phyloP scores from a whole-genome alignment of 257 asterid species.

The Coffea eugenioides region DNA sequence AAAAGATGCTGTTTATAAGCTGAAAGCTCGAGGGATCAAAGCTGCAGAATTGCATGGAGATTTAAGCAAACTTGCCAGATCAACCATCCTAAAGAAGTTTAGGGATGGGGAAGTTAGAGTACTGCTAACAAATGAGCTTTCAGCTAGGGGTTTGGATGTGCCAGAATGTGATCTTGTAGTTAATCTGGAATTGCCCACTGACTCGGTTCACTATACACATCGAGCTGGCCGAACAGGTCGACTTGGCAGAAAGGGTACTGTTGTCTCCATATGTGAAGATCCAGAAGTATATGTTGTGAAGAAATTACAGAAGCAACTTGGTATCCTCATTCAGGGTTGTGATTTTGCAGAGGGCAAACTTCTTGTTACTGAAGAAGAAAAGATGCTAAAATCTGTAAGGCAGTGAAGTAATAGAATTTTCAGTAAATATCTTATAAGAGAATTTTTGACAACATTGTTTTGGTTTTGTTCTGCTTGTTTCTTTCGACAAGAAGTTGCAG shows the following conservation, averaged over 20 bases:
- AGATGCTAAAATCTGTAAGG: constrained; percentile 23
- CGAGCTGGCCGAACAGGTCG: constrained; percentile 97
- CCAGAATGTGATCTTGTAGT: constrained; percentile 98
- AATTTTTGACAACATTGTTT: neutral
- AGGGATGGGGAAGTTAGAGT: constrained; percentile 80
- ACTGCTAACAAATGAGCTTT: constrained; percentile 83
- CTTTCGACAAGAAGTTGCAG: neutral
- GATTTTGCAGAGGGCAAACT: constrained; percentile 83
- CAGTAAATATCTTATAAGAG: neutral
- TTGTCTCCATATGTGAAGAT: constrained; percentile 86
- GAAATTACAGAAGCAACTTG: constrained; percentile 89
- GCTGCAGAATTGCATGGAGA: constrained; percentile 95
- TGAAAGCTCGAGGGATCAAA: constrained; percentile 90
- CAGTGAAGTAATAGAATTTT: constrained; percentile 4
- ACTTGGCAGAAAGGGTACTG: constrained; percentile 80
- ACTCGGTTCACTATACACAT: constrained; percentile 85
- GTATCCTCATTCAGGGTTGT: constrained; percentile 57
- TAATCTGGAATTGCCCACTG: constrained; percentile 86
- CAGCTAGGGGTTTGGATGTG: constrained; percentile 93
- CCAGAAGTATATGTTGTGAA: constrained; percentile 73
- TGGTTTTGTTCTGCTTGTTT: neutral
- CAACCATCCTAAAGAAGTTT: constrained; percentile 73
- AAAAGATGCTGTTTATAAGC: constrained; percentile 78
- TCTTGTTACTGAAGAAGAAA: constrained; percentile 48
- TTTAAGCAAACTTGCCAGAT: constrained; percentile 70